Conservation (phyloP, 2,329 filamentous ascomycete genomes). For the Beauveria australis region DNA sequence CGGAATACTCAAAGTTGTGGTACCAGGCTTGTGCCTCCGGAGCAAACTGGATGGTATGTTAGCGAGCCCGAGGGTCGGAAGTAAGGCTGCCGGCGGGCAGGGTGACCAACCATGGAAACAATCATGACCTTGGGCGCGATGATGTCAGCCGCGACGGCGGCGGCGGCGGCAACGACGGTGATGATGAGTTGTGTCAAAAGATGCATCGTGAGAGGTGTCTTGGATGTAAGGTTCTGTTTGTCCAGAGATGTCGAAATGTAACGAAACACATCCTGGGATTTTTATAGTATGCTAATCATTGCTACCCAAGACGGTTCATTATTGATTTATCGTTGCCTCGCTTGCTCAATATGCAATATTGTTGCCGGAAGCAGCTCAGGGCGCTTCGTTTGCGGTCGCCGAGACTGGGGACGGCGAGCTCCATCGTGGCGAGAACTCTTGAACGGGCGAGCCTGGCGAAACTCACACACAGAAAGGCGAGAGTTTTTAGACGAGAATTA, state of each 20-base stretch:
- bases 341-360: not conserved
- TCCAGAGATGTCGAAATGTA: not conserved
- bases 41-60: constrained; percentile 40
- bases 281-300: not conserved
- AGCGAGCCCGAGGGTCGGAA: not conserved
- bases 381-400: not conserved
- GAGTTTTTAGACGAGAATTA: not conserved
- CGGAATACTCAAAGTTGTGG: constrained; percentile 35
- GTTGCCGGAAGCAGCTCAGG: not conserved
- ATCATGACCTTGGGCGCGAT: constrained; percentile 54
- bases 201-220: not conserved
- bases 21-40: constrained; percentile 58
- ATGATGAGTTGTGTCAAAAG: not conserved
- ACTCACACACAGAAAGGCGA: not conserved
- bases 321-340: not conserved
- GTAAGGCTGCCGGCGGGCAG: not conserved
- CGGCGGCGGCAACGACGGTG: not conserved
- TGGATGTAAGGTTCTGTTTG: not conserved
- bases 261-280: not conserved
- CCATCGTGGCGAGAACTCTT: not conserved
- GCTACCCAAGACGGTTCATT: not conserved
- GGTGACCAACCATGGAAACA: constrained; percentile 48
- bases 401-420: not conserved
- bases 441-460: not conserved
- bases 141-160: not conserved